Conservation (phyloP, 2,329 filamentous ascomycete genomes). For the Elsinoe ampelina region DNA sequence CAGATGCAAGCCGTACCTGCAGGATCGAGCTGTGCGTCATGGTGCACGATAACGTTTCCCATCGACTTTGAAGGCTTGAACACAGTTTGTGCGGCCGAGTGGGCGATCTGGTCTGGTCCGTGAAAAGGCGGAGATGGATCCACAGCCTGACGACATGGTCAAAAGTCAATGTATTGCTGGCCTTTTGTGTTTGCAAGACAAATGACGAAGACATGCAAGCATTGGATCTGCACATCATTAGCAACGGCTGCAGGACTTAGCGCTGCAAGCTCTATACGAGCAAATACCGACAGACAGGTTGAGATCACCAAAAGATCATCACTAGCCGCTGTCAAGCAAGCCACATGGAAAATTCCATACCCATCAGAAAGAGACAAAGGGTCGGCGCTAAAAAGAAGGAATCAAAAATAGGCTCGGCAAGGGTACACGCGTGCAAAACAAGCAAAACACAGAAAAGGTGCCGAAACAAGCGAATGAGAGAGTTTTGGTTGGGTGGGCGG, state of each 20-base stretch:
- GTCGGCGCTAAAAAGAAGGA: constrained; percentile 1
- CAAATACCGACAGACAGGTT: background rate
- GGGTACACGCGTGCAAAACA: constrained; percentile 9
- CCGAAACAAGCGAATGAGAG: background rate
- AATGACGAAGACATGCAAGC: background rate
- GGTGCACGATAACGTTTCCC: too few species aligned
- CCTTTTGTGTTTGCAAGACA: background rate
- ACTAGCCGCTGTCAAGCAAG: constrained; percentile 8
- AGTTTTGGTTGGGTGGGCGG: background rate
- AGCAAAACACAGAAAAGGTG: background rate
- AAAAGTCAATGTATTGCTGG: background rate
- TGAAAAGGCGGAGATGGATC: constrained; percentile 4
- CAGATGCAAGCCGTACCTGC: too few species aligned
- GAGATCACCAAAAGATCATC: background rate
- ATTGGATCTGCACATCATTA: background rate
- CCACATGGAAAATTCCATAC: constrained; percentile 5
- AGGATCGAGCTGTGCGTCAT: too few species aligned
- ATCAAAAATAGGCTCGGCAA: constrained; percentile 9
- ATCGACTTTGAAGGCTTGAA: too few species aligned
- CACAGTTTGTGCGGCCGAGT: too few species aligned
- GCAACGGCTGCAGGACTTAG: background rate
- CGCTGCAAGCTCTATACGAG: background rate
- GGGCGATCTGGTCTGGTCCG: background rate
- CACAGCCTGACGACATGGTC: constrained; percentile 11
- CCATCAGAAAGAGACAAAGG: background rate